Percentiles rank a stretch among this genome's conserved stretches.
phyloP scores from a whole-genome alignment of 2,329 filamentous ascomycete genomes.

The Ophiosphaerella korrae region DNA sequence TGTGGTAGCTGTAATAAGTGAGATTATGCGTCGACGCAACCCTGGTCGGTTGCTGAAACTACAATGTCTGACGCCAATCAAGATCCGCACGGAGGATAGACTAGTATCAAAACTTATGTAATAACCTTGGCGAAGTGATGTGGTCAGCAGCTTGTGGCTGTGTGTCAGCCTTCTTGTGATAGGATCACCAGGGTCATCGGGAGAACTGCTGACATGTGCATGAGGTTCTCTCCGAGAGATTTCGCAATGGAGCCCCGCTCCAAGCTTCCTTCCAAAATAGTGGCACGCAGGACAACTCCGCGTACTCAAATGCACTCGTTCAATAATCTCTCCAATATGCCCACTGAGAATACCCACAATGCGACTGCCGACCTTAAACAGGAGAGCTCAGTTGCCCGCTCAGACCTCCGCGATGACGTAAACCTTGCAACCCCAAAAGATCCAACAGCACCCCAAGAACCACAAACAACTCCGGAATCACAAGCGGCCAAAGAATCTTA shows the following conservation, averaged over 20 bases:
- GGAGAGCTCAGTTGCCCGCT: constrained; percentile 12
- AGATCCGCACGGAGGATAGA: constrained; percentile 11
- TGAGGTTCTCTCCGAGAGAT: constrained; percentile 9
- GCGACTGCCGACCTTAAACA: constrained; percentile 15
- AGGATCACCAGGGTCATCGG: constrained; percentile 13
- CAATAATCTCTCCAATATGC: constrained; percentile 16
- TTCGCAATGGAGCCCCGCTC: constrained; percentile 14
- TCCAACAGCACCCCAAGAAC: constrained; percentile 14
- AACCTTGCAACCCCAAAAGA: constrained; percentile 18
- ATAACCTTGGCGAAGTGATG: constrained; percentile 13
- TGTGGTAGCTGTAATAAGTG: too few relatives aligned
- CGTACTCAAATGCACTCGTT: constrained; percentile 13
- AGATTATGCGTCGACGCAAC: too few relatives aligned
- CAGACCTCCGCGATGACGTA: constrained; percentile 13
- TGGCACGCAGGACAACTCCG: constrained; percentile 11
- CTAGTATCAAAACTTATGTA: constrained; percentile 14
- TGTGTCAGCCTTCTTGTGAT: constrained; percentile 13
- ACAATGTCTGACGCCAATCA: constrained; percentile 11
- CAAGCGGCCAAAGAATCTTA: constrained; percentile 20
- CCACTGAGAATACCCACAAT: constrained; percentile 16
- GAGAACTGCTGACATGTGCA: constrained; percentile 11
- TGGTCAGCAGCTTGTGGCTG: constrained; percentile 16
- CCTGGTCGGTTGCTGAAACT: constrained; percentile 1
- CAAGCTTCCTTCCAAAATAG: constrained; percentile 12
- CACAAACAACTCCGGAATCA: constrained; percentile 13